These are phyloP conservation scores for Gnomoniopsis smithogilvyi DNA, from an alignment of 2,329 filamentous ascomycete genomes.

Conservation along the genomic window DNA sequence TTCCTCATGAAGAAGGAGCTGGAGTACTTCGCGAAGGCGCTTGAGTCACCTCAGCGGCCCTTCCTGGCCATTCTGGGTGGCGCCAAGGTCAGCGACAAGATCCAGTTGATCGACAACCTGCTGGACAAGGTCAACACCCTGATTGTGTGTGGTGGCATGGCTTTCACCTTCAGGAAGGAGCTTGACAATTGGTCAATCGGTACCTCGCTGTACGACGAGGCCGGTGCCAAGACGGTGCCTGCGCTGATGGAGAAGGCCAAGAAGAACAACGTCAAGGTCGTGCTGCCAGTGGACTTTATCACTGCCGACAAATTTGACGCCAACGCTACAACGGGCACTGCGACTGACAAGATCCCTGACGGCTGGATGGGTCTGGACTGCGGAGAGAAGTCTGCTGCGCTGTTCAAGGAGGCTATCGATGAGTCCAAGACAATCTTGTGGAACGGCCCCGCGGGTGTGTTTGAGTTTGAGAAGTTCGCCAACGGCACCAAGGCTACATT, in stretches of 20 bases:
- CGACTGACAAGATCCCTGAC: constrained; percentile 90
- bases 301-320: constrained; percentile 92
- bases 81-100: constrained; percentile 99
- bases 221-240: constrained; percentile 85
- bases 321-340: constrained; percentile 76
- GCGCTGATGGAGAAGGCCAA: constrained; percentile 92
- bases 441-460: constrained; percentile 97
- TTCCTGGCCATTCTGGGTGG: constrained; percentile 99
- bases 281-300: constrained; percentile 92
- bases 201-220: constrained; percentile 88
- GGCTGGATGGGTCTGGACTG: constrained; percentile 98
- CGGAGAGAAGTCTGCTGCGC: constrained; percentile 80
- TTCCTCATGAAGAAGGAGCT: constrained; percentile 99
- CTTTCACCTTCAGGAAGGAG: constrained; percentile 99
- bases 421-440: constrained; percentile 95
- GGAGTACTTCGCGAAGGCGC: constrained; percentile 97
- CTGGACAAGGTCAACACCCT: constrained; percentile 97
- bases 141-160: constrained; percentile 96
- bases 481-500: constrained; percentile 89
- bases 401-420: constrained; percentile 83
- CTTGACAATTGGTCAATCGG: constrained; percentile 87
- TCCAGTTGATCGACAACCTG: constrained; percentile 98
- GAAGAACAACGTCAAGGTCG: constrained; percentile 92
- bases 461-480: constrained; percentile 94
- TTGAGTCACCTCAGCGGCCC: constrained; percentile 87